A percentile compares a stretch with the other conserved stretches of the same genome.
Evolutionary conservation across 2,329 filamentous ascomycete genomes (phyloP).

Genomic region (Zasmidium citrigriseum): DNA sequence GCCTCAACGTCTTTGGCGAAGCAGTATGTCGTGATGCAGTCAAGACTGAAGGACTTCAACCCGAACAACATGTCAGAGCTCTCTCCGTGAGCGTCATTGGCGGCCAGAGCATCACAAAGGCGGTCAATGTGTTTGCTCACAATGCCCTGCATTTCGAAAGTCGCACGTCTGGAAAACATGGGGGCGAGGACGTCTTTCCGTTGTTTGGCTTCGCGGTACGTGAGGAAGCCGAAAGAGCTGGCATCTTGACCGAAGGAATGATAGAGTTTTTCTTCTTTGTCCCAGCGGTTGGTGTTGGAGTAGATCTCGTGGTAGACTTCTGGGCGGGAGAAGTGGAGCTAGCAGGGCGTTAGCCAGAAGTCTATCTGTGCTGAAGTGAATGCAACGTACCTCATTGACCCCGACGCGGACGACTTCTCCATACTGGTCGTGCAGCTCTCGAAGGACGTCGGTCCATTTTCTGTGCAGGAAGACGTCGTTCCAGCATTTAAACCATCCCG

Average conservation of each 20-base stretch:
- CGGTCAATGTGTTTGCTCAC: constrained; percentile 37
- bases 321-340: constrained; percentile 48
- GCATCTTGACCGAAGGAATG: constrained; percentile 43
- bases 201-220: constrained; percentile 41
- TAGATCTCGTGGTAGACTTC: constrained; percentile 48
- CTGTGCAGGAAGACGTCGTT: constrained; percentile 12
- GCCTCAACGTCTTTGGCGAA: constrained; percentile 44
- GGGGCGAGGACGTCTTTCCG: constrained; percentile 44
- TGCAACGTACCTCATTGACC: constrained; percentile 14
- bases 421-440: constrained; percentile 13
- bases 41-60: constrained; percentile 40
- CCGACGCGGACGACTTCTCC: constrained; percentile 20
- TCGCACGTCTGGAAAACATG: constrained; percentile 44
- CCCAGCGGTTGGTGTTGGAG: constrained; percentile 43
- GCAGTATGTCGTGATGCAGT: constrained; percentile 43
- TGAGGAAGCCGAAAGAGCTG: constrained; percentile 46
- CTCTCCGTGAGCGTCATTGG: constrained; percentile 6
- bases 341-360: no score
- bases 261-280: constrained; percentile 45
- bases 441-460: constrained; percentile 17
- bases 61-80: constrained; percentile 35
- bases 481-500: constrained; percentile 18
- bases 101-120: constrained; percentile 10
- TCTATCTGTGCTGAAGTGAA: no score
- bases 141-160: constrained; percentile 39